A percentile compares a stretch with the other conserved stretches of the same genome.
Conservation (phyloP, 2,329 filamentous ascomycete species). For the Trichophyton benhamiae region DNA sequence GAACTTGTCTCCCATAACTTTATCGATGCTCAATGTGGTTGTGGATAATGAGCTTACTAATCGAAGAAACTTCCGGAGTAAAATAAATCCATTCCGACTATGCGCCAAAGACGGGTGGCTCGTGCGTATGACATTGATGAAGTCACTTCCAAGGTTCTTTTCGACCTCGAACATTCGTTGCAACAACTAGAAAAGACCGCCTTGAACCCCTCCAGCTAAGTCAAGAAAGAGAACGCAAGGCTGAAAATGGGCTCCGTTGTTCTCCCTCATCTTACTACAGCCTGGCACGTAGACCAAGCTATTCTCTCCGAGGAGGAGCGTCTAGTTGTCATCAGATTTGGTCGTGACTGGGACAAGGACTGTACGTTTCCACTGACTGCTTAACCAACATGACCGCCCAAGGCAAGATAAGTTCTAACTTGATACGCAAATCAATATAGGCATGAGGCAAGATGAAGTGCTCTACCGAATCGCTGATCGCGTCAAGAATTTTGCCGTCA, state of each 20-base stretch:
- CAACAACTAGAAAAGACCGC: no score
- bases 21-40: no score
- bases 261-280: slow-evolving; percentile 77
- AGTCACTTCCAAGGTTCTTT: no score
- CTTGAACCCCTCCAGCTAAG: background rate
- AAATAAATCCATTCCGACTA: no score
- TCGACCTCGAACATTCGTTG: no score
- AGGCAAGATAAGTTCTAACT: background rate
- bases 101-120: no score
- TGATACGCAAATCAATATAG: slow-evolving; percentile 13
- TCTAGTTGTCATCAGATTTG: slow-evolving; percentile 86
- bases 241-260: slow-evolving; percentile 65
- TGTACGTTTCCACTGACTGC: slow-evolving; percentile 26
- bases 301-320: slow-evolving; percentile 86
- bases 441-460: slow-evolving; percentile 78
- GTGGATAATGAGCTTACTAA: no score
- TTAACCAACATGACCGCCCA: background rate
- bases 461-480: slow-evolving; percentile 87
- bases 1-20: background rate
- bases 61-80: no score
- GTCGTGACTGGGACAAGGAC: slow-evolving; percentile 71
- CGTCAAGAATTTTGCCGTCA: slow-evolving; percentile 59
- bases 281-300: slow-evolving; percentile 97
- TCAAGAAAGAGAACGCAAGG: background rate
- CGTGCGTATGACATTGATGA: no score